These are phyloP conservation scores for Paraphoma chrysanthemicola DNA, from an alignment of 2,329 filamentous ascomycete species.

Conservation along the genomic window DNA sequence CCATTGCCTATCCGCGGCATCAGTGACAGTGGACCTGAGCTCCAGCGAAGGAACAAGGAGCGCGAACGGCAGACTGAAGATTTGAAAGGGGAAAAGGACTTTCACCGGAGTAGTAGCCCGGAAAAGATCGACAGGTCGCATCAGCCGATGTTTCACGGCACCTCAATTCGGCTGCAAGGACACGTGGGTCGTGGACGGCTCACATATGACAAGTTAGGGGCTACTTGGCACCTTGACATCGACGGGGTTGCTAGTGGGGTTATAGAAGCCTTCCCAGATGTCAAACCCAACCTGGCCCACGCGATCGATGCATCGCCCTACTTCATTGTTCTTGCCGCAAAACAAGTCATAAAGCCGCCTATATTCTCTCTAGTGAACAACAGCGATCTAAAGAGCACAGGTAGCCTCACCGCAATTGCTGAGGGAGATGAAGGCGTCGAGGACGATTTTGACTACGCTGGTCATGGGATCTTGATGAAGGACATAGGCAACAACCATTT, in stretches of 20 bases:
- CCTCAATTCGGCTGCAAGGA: conserved; percentile 23
- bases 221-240: conserved; percentile 12
- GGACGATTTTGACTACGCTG: conserved; percentile 10
- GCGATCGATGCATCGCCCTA: conserved; percentile 4
- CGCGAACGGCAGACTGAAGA: background rate
- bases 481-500: conserved; percentile 11
- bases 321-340: conserved; percentile 25
- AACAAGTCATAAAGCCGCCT: conserved; percentile 9
- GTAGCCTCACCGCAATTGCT: background rate
- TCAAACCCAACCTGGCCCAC: conserved; percentile 8
- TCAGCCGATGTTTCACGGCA: conserved; percentile 17
- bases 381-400: background rate
- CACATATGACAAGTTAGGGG: background rate
- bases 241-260: background rate
- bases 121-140: conserved; percentile 9
- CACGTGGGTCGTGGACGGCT: conserved; percentile 17
- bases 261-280: conserved; percentile 25
- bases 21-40: conserved; percentile 18
- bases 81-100: background rate
- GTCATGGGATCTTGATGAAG: conserved; percentile 23
- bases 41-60: conserved; percentile 5
- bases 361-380: background rate
- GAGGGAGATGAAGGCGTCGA: background rate
- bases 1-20: conserved; percentile 8
- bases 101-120: background rate